Evolutionary conservation across 2,329 filamentous ascomycete genomes (phyloP).

Genomic region (Ceratocystis variospora): DNA sequence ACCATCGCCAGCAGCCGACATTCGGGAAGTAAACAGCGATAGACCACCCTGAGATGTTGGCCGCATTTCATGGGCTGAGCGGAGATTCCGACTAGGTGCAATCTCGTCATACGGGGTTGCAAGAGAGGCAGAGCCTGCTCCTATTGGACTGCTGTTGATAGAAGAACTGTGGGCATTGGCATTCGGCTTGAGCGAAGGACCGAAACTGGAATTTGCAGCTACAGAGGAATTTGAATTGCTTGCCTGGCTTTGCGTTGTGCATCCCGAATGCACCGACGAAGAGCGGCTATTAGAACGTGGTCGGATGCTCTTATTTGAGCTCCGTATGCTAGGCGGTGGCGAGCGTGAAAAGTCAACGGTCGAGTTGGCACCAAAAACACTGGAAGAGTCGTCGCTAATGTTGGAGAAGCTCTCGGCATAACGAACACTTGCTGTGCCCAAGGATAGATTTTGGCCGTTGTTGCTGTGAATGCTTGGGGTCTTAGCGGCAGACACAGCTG

Average conservation of each 20-base stretch:
- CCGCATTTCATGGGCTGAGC: constrained; percentile 17
- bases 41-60: constrained; percentile 9
- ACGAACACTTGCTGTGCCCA: constrained; percentile 29
- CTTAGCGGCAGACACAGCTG: constrained; percentile 22
- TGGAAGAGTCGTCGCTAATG: constrained; percentile 45
- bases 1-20: constrained; percentile 19
- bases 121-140: background rate
- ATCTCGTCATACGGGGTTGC: background rate
- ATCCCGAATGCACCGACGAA: constrained; percentile 17
- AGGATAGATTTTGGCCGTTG: constrained; percentile 23
- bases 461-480: background rate
- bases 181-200: constrained; percentile 13
- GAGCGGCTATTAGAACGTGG: constrained; percentile 14
- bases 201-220: constrained; percentile 4
- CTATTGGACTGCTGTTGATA: background rate
- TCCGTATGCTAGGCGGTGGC: constrained; percentile 40
- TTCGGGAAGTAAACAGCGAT: constrained; percentile 7
- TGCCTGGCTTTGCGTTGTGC: constrained; percentile 5
- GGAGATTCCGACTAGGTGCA: constrained; percentile 10
- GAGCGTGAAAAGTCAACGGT: constrained; percentile 46
- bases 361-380: constrained; percentile 36
- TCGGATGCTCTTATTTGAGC: constrained; percentile 32
- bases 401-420: constrained; percentile 34
- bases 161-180: background rate
- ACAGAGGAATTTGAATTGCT: background rate